A percentile compares a stretch with the other conserved stretches of the same genome.
Evolutionary conservation across 2,329 filamentous ascomycete genomes (phyloP).

Genomic region (Penicillium sp.): DNA sequence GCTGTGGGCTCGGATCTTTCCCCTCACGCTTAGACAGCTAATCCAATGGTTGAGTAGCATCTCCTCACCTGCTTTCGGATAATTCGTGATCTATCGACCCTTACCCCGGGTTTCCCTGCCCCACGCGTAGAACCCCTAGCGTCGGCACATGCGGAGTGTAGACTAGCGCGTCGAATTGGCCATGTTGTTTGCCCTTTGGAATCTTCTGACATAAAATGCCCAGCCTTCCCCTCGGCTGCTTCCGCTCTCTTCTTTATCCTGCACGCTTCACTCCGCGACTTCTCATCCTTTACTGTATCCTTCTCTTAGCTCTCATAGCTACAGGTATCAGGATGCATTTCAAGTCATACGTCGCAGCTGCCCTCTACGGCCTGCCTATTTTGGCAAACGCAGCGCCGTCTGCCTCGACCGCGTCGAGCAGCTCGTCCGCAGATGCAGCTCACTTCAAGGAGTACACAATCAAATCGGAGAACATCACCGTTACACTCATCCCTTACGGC

Average conservation of each 20-base stretch:
- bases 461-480: constrained; percentile 49
- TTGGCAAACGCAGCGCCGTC: constrained; percentile 24
- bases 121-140: constrained; percentile 21
- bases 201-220: constrained; percentile 23
- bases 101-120: constrained; percentile 22
- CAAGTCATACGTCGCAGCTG: constrained; percentile 32
- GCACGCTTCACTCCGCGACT: constrained; percentile 30
- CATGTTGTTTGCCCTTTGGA: constrained; percentile 14
- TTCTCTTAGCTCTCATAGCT: constrained; percentile 30
- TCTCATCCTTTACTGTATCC: constrained; percentile 27
- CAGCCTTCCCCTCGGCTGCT: constrained; percentile 22
- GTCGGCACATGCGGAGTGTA: constrained; percentile 22
- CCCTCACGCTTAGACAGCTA: constrained; percentile 4
- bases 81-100: constrained; percentile 17
- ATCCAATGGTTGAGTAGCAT: constrained; percentile 12
- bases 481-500: constrained; percentile 50
- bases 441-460: constrained; percentile 48
- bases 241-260: constrained; percentile 30
- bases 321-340: constrained; percentile 38
- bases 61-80: constrained; percentile 20
- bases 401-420: constrained; percentile 8
- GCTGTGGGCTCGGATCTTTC: constrained; percentile 17
- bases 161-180: background rate
- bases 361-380: constrained; percentile 34
- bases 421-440: constrained; percentile 16